Evolutionary conservation across 208 protist species (phyloP).

Genomic region (Trypanosoma boissoni): DNA sequence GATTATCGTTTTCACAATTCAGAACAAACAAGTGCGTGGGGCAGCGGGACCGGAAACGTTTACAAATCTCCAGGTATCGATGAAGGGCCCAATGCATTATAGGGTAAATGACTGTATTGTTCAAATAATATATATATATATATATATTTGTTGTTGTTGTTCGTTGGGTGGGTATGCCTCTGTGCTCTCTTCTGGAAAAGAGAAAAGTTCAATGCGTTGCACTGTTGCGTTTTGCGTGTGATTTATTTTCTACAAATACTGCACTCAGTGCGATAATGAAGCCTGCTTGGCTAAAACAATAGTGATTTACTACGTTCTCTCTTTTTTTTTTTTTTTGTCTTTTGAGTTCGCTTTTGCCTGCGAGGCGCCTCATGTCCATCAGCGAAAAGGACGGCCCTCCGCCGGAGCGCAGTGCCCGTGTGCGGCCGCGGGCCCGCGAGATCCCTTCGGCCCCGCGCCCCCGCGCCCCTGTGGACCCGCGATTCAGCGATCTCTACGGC

Average conservation of each 20-base stretch:
- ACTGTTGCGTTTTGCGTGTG: too few relatives aligned
- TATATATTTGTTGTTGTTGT: too few relatives aligned
- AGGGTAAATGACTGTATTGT: background rate
- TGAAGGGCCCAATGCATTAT: conserved; percentile 24
- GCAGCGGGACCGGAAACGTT: too few relatives aligned
- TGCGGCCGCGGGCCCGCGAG: conserved; percentile 27
- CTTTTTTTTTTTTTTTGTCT: background rate
- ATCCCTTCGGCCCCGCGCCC: conserved; percentile 1
- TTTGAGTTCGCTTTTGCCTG: background rate
- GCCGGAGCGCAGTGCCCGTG: conserved; percentile 61
- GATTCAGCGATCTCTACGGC: conserved; percentile 75
- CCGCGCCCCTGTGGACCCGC: conserved; percentile 52
- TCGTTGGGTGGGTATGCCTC: conserved; percentile 2
- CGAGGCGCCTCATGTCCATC: background rate
- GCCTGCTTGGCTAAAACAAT: too few relatives aligned
- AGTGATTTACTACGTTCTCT: too few relatives aligned
- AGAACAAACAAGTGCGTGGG: too few relatives aligned
- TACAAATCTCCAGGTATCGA: too few relatives aligned
- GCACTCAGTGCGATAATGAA: too few relatives aligned
- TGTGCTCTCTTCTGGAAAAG: background rate
- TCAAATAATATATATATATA: background rate
- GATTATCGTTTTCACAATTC: too few relatives aligned
- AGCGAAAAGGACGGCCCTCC: conserved; percentile 65
- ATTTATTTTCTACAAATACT: too few relatives aligned
- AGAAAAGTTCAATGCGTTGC: too few relatives aligned